phyloP scores from a whole-genome alignment of 805 yeast genomes.

The Danielozyma ontarioensis region DNA sequence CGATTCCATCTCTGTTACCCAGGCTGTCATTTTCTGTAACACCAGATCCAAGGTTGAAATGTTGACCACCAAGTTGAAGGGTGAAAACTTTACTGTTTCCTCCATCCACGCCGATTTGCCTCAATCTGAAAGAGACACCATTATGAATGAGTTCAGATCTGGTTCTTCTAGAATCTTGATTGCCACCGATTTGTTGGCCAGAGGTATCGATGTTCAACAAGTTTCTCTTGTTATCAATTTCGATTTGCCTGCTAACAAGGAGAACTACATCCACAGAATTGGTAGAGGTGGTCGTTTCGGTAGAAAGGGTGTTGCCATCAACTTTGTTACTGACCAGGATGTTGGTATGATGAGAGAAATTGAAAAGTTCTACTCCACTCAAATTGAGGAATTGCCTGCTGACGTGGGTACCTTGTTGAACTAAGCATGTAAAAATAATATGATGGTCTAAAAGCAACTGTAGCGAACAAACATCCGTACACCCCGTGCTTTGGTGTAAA shows the following conservation, averaged over 20 bases:
- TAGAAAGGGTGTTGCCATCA: conserved; percentile 96
- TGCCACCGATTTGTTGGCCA: conserved; percentile 92
- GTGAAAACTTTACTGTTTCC: conserved; percentile 82
- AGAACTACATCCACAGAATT: conserved; percentile 94
- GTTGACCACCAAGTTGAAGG: conserved; percentile 69
- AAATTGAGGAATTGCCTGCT: conserved; percentile 91
- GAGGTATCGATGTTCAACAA: conserved; percentile 98
- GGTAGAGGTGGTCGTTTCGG: conserved; percentile 99
- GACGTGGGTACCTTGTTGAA: conserved; percentile 49
- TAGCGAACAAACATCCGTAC: too few species aligned
- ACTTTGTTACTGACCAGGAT: conserved; percentile 83
- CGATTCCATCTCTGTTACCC: conserved; percentile 93
- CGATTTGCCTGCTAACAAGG: conserved; percentile 85
- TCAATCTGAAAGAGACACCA: conserved; percentile 87
- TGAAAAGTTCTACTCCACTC: conserved; percentile 84
- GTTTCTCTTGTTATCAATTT: conserved; percentile 92
- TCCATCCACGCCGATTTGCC: conserved; percentile 96
- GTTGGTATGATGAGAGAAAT: conserved; percentile 71
- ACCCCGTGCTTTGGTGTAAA: too few species aligned
- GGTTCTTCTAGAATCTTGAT: conserved; percentile 92
- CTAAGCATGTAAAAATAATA: conserved; percentile 21
- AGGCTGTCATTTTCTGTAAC: conserved; percentile 97
- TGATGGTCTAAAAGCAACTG: too few species aligned
- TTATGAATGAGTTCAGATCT: conserved; percentile 93
- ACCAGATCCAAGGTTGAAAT: conserved; percentile 91